These are phyloP conservation scores for Cornus suecica DNA, from an alignment of 148 eudicot genomes.

Conservation along the genomic window DNA sequence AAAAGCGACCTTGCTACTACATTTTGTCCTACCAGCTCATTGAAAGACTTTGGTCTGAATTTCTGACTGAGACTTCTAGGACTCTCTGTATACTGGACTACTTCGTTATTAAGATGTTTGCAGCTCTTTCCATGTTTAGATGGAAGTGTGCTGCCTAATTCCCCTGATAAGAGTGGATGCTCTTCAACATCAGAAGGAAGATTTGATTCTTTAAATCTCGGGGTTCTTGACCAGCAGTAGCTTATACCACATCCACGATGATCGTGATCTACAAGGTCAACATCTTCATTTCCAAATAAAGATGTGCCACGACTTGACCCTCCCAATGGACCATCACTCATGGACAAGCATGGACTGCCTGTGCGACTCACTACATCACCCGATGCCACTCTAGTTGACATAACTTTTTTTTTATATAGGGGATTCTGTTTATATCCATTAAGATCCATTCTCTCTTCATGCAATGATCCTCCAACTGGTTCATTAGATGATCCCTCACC, in stretches of 20 bases:
- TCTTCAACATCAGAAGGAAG: conserved; percentile 55
- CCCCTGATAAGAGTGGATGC: conserved; percentile 58
- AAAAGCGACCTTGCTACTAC: conserved; percentile 63
- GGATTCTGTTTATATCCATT: conserved; percentile 26
- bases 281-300: conserved; percentile 48
- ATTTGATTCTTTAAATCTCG: conserved; percentile 45
- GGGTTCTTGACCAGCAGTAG: conserved; percentile 82
- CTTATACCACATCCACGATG: conserved; percentile 73
- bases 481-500: conserved; percentile 65
- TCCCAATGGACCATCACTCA: conserved; percentile 33
- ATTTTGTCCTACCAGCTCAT: conserved; percentile 75
- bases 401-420: conserved; percentile 24
- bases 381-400: conserved; percentile 38
- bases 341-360: conserved; percentile 61
- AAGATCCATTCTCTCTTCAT: conserved; percentile 24
- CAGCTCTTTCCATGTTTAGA: conserved; percentile 43
- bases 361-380: conserved; percentile 61
- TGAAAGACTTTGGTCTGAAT: conserved; percentile 72
- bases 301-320: conserved; percentile 47
- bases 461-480: conserved; percentile 31
- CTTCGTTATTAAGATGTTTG: conserved; percentile 37
- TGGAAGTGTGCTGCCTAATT: conserved; percentile 29
- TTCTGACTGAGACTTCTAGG: conserved; percentile 77
- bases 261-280: conserved; percentile 37
- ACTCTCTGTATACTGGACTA: conserved; percentile 43